Percentiles rank a stretch among this genome's conserved stretches.
phyloP scores from a whole-genome alignment of 148 eudicot genomes.

The Camellia japonica region DNA sequence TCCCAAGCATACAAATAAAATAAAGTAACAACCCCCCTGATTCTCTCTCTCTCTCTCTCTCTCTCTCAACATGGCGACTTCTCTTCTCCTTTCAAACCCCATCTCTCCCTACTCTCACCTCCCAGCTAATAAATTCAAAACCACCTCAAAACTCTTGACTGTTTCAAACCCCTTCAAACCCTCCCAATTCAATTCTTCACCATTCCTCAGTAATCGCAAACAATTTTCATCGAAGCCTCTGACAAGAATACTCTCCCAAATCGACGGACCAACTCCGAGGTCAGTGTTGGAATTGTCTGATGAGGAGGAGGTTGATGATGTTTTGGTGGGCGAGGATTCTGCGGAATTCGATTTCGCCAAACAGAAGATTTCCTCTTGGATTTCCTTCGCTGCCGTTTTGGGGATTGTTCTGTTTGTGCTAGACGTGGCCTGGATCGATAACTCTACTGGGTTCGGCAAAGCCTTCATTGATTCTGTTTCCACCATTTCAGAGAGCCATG shows the following conservation, averaged over 20 bases:
- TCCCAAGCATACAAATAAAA: too few relatives aligned
- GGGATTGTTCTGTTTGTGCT: slow-evolving; percentile 79
- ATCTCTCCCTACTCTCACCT: slow-evolving; percentile 21
- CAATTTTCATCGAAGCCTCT: slow-evolving; percentile 10
- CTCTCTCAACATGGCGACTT: slow-evolving; percentile 48
- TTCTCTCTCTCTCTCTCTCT: slow-evolving; percentile 11
- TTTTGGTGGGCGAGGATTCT: slow-evolving; percentile 70
- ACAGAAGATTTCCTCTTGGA: slow-evolving; percentile 81
- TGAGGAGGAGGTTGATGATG: slow-evolving; percentile 2
- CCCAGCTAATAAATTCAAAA: slow-evolving; percentile 20
- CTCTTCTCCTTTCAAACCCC: slow-evolving; percentile 51
- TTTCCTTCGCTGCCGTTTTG: slow-evolving; percentile 63
- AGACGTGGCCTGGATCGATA: slow-evolving; percentile 72
- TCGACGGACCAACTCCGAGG: too few relatives aligned
- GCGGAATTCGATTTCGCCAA: slow-evolving; percentile 60
- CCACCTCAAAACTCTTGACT: neutral
- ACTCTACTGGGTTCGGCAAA: slow-evolving; percentile 67
- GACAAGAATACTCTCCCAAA: too few relatives aligned
- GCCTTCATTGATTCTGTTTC: slow-evolving; percentile 44
- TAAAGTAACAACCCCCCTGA: neutral
- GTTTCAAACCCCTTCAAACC: neutral
- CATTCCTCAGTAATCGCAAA: neutral
- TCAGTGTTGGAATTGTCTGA: too few relatives aligned
- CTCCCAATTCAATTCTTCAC: slow-evolving; percentile 2
- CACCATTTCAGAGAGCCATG: slow-evolving; percentile 54